Base-by-base conservation (phyloP, 805 yeast species). In the Zygosaccharomyces siamensis region DNA sequence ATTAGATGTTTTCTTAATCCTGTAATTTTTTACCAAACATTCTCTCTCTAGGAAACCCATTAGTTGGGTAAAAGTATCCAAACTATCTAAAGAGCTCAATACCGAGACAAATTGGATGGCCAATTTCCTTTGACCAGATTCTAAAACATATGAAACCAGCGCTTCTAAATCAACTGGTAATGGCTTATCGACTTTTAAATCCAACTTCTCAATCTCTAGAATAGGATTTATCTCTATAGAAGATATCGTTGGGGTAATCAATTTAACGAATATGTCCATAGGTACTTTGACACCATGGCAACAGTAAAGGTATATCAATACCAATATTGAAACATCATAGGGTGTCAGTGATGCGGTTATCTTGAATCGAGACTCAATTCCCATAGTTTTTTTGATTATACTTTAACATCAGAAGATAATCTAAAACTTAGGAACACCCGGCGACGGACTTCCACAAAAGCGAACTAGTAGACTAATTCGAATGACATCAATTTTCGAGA, bases 241-340 rank as follows among this genome's bases (percentile, higher is more conserved):
- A 7, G 55, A 52, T 7, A 58, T 35, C 3, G 63, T 58, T 7
- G 63, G 55, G 11, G 58, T 39, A 8, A 61, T 57, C 30, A 62
- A 45, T 4, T 33, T 39, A 8, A 58, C 40, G 32, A 62, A 55
- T 12, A 54, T 35, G 30, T 47, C 42, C 3, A 52, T 38, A 1
- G 58, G 48, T 14, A 58, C 37, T 4, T 35, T 45, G 2, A 32
- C 33, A 6, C 47, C 47, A 11, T 54, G 45, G 20, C 41, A 47
- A 33, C 60, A 51, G 33, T 57, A 52, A 10, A 60, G 45, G 27
- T 57, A 58, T 5, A 63, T 49, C 20, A 62, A 27, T 12, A 60
- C 31, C 20, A 63, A 33, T 4, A 59, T 43, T 1, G 60, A 45
- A 3, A 64, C 48, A 31, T 64, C 68, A 49, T 62, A 56, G 4